Evolutionary conservation across 2,329 filamentous ascomycete genomes (phyloP).

Genomic region (Chrysoporthe deuterocubensis): DNA sequence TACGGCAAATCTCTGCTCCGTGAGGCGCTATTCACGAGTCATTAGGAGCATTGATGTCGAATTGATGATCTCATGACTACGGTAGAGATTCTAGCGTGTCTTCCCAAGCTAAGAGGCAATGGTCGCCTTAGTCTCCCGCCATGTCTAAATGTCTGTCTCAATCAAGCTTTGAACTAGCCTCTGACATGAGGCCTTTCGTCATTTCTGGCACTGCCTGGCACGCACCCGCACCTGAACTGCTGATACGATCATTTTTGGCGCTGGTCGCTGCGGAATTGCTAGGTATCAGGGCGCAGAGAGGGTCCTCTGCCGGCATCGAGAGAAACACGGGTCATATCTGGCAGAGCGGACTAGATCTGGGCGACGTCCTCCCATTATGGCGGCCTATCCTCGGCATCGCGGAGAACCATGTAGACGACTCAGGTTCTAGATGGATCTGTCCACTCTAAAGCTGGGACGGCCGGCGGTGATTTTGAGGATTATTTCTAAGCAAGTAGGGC

Average conservation of each 20-base stretch:
- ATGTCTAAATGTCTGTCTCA: neutral
- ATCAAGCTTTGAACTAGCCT: neutral
- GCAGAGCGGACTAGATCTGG: constrained; percentile 18
- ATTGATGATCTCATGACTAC: constrained; percentile 28
- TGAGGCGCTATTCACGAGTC: neutral
- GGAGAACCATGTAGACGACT: neutral
- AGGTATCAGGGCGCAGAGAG: neutral
- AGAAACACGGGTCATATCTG: constrained; percentile 10
- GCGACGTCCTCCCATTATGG: constrained; percentile 1
- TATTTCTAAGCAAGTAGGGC: constrained; percentile 10
- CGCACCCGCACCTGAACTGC: neutral
- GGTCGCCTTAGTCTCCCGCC: neutral
- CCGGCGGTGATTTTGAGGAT: constrained; percentile 19
- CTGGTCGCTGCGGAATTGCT: neutral
- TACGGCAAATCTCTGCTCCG: neutral
- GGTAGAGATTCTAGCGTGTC: constrained; percentile 12
- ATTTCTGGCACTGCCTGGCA: neutral
- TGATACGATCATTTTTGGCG: neutral
- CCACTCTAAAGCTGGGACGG: neutral
- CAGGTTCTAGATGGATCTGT: neutral
- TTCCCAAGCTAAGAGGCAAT: neutral
- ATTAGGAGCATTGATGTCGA: neutral
- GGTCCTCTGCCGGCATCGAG: neutral
- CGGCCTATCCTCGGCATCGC: constrained; percentile 16
- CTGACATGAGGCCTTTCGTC: neutral